Percentiles rank a stretch among this genome's conserved stretches.
Evolutionary conservation across 352 stramenopile genomes (phyloP).

Genomic region (Phytophthora multivora): DNA sequence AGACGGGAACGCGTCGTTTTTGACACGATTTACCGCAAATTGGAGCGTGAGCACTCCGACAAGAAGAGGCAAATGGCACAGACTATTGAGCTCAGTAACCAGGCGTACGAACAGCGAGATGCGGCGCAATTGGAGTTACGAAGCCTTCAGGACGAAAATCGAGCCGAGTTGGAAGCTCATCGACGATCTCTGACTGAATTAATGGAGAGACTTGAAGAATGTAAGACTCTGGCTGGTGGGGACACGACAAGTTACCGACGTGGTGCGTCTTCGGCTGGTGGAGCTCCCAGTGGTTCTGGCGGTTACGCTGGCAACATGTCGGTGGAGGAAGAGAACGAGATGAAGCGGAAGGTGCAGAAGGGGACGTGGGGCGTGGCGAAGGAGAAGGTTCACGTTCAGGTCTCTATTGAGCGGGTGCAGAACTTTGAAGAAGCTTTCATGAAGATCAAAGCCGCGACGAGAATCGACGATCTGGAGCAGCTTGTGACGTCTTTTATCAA

Average conservation of each 20-base stretch:
- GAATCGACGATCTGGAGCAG: conserved; percentile 93
- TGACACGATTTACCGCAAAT: conserved; percentile 94
- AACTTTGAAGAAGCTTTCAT: conserved; percentile 96
- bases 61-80: conserved; percentile 96
- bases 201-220: conserved; percentile 68
- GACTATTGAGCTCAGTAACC: conserved; percentile 95
- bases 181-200: conserved; percentile 59
- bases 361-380: conserved; percentile 82
- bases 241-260: conserved; percentile 32
- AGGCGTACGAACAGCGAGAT: conserved; percentile 95
- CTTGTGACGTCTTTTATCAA: conserved; percentile 94
- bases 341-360: conserved; percentile 79
- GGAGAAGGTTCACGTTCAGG: conserved; percentile 89
- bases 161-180: conserved; percentile 76
- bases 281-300: conserved; percentile 1
- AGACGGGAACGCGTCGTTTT: conserved; percentile 94
- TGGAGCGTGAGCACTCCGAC: conserved; percentile 92
- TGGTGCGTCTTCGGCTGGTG: conserved; percentile 29
- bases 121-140: conserved; percentile 93
- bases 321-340: conserved; percentile 64
- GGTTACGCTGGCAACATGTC: conserved; percentile 49
- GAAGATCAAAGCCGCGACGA: conserved; percentile 93
- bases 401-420: conserved; percentile 90
- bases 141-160: conserved; percentile 92
- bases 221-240: conserved; percentile 46